Percentiles rank a stretch among this genome's conserved stretches.
These are phyloP conservation scores for Saccharomycopsis javanensis DNA, from an alignment of 805 yeast genomes.

Conservation along the genomic window DNA sequence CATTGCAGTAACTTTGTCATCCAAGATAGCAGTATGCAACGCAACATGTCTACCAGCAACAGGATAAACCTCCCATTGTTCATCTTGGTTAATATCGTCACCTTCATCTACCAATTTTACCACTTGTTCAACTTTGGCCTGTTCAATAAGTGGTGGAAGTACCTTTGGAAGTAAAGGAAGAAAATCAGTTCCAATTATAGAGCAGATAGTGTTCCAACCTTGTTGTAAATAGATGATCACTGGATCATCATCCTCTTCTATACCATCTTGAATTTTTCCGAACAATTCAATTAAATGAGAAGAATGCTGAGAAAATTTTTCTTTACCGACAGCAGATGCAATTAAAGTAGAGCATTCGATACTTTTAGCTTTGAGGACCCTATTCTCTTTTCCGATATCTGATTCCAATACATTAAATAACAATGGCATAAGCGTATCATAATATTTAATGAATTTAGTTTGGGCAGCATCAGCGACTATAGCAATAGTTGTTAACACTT, in stretches of 20 bases:
- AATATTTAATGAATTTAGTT: slow-evolving; percentile 77
- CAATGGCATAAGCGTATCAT: slow-evolving; percentile 89
- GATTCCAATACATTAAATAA: slow-evolving; percentile 68
- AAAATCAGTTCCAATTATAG: slow-evolving; percentile 76
- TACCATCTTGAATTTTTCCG: slow-evolving; percentile 57
- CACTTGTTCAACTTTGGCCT: slow-evolving; percentile 87
- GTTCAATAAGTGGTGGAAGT: slow-evolving; percentile 75
- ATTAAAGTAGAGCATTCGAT: slow-evolving; percentile 93
- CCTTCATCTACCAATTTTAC: slow-evolving; percentile 74
- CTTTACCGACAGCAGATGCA: slow-evolving; percentile 91
- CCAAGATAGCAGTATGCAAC: slow-evolving; percentile 87
- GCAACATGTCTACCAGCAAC: slow-evolving; percentile 89
- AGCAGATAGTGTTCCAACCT: slow-evolving; percentile 93
- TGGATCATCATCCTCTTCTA: slow-evolving; percentile 70
- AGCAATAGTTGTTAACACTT: slow-evolving; percentile 92
- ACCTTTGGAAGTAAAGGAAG: slow-evolving; percentile 75
- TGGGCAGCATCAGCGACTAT: slow-evolving; percentile 96
- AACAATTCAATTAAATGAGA: slow-evolving; percentile 64
- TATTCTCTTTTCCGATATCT: slow-evolving; percentile 69
- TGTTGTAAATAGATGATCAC: slow-evolving; percentile 79
- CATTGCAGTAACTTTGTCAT: slow-evolving; percentile 88
- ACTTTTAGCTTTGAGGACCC: slow-evolving; percentile 81
- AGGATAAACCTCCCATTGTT: slow-evolving; percentile 92
- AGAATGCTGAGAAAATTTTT: slow-evolving; percentile 69
- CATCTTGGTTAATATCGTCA: slow-evolving; percentile 70